A percentile compares a stretch with the other conserved stretches of the same genome.
phyloP scores from a whole-genome alignment of 169 alveolate genomes.

The Perkinsus olseni region DNA sequence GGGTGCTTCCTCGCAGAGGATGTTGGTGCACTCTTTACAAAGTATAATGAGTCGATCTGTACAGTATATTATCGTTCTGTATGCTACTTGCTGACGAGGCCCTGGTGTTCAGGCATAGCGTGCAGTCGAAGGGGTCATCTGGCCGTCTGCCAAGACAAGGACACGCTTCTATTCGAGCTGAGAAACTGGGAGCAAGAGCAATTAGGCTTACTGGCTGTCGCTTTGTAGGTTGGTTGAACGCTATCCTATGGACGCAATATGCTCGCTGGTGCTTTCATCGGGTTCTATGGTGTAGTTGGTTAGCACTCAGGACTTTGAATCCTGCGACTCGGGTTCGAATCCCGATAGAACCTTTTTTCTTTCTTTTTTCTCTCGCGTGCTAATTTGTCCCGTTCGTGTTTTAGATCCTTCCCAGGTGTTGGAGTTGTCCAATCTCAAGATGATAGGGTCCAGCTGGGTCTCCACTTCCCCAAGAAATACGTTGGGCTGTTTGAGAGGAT shows the following conservation, averaged over 20 bases:
- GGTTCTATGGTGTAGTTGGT: conserved; percentile 3
- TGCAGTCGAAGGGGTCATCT: neutral
- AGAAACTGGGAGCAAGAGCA: neutral
- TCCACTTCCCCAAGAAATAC: neutral
- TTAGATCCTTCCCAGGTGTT: neutral
- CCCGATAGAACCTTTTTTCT: neutral
- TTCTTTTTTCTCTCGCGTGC: neutral
- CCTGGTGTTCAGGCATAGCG: neutral
- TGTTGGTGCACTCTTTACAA: too few species aligned
- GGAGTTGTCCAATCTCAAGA: neutral
- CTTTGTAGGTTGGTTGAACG: neutral
- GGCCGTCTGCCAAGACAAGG: neutral
- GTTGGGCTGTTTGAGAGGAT: neutral
- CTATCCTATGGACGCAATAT: neutral
- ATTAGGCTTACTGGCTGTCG: neutral
- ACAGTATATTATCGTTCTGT: too few species aligned
- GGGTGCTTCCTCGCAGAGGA: too few species aligned
- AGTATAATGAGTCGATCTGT: too few species aligned
- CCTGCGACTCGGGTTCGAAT: conserved; percentile 5
- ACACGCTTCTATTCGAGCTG: neutral
- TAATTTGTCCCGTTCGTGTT: neutral
- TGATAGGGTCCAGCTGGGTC: neutral
- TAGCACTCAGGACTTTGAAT: conserved; percentile 2
- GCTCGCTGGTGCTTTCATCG: neutral
- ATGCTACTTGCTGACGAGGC: too few species aligned